A percentile compares a stretch with the other conserved stretches of the same genome.
Conservation (phyloP, 371 early-diverging fungal species). For the Syncephalastrum racemosum region DNA sequence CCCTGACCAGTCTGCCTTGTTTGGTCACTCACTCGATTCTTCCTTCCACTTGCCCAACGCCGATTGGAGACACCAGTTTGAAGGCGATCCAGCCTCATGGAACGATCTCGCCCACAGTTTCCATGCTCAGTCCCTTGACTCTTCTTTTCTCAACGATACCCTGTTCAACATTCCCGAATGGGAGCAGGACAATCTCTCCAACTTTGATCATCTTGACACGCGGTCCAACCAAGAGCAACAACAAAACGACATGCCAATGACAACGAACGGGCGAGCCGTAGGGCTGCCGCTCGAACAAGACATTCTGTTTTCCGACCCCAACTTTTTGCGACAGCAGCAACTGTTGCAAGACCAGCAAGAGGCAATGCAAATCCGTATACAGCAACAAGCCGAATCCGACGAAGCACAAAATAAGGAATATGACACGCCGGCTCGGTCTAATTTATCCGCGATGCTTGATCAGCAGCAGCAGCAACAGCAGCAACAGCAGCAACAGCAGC, state of each 20-base stretch:
- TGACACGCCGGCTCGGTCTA: constrained; percentile 15
- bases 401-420: constrained; percentile 5
- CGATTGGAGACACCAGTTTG: background rate
- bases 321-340: constrained; percentile 27
- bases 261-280: constrained; percentile 1
- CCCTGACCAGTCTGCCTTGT: background rate
- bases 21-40: constrained; percentile 3
- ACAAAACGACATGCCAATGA: background rate
- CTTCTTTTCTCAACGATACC: constrained; percentile 10
- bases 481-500: constrained; percentile 2
- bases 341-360: constrained; percentile 24
- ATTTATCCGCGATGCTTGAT: constrained; percentile 25
- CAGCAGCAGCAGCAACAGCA: constrained; percentile 8
- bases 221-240: constrained; percentile 5
- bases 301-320: constrained; percentile 28
- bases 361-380: constrained; percentile 6
- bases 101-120: constrained; percentile 7
- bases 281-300: constrained; percentile 20
- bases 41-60: background rate
- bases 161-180: constrained; percentile 6
- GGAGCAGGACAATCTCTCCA: background rate
- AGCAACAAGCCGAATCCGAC: constrained; percentile 6
- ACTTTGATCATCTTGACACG: constrained; percentile 1
- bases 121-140: constrained; percentile 3
- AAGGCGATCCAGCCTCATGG: background rate